Conservation (phyloP, 305 asterid species). For the Solanum hybrid region DNA sequence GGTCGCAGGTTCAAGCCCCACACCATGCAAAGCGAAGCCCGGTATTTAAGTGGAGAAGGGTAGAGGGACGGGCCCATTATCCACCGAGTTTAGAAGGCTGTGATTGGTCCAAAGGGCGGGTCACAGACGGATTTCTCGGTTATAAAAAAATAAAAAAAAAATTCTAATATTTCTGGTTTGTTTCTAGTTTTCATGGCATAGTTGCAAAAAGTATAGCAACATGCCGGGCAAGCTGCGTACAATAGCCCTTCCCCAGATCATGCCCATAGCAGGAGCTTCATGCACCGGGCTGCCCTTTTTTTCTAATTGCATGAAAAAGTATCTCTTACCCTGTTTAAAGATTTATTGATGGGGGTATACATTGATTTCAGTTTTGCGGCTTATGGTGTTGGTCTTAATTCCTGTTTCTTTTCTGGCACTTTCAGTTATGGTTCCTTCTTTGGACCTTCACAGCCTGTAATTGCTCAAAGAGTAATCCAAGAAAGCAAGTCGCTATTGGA, state of each 20-base stretch:
- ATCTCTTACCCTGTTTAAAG: neutral
- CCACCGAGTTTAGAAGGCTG: no score
- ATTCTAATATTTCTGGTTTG: neutral
- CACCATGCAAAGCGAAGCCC: no score
- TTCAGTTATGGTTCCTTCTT: constrained; percentile 93
- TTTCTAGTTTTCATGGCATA: neutral
- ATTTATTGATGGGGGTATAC: neutral
- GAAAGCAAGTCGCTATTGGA: constrained; percentile 88
- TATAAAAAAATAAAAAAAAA: no score
- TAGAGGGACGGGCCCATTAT: no score
- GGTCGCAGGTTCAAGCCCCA: no score
- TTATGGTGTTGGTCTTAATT: neutral
- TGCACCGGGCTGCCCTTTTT: neutral
- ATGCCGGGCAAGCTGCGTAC: neutral
- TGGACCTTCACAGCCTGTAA: constrained; percentile 92
- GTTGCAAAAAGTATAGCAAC: neutral
- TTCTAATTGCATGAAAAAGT: neutral
- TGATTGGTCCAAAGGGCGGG: no score
- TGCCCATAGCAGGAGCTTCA: neutral
- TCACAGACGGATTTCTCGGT: no score
- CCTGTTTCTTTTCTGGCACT: neutral
- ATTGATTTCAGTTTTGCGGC: neutral
- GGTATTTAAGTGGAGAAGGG: no score
- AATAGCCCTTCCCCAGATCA: neutral
- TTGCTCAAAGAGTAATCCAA: constrained; percentile 87